Evolutionary conservation across 2,329 filamentous ascomycete genomes (phyloP).

Genomic region (Emergomyces pasteurianus): DNA sequence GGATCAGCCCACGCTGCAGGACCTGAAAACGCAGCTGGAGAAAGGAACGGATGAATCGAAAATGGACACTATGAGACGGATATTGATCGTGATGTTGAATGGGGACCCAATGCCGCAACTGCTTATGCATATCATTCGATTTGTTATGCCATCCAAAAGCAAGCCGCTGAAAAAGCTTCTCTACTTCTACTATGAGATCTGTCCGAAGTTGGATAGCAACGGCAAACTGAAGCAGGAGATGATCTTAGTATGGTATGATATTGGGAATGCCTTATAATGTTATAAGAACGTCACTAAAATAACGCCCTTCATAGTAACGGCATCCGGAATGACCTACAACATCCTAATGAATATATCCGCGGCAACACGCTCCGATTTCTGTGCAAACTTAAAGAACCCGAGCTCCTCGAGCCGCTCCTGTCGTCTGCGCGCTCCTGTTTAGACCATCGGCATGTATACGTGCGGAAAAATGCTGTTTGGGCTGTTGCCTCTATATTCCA

Average conservation of each 20-base stretch:
- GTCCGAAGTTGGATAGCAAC: constrained; percentile 80
- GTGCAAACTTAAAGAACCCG: constrained; percentile 87
- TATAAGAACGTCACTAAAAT: background rate
- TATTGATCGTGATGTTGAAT: constrained; percentile 95
- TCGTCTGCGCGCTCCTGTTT: constrained; percentile 86
- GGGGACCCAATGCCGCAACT: constrained; percentile 90
- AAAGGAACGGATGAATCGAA: constrained; percentile 90
- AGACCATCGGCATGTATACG: constrained; percentile 92
- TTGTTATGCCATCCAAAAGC: constrained; percentile 97
- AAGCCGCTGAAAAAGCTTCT: constrained; percentile 95
- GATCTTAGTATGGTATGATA: constrained; percentile 84
- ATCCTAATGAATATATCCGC: constrained; percentile 95
- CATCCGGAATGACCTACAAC: constrained; percentile 92
- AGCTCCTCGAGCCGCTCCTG: constrained; percentile 90
- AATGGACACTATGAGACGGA: constrained; percentile 90
- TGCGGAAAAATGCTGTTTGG: constrained; percentile 95
- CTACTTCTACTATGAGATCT: constrained; percentile 99
- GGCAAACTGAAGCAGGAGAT: constrained; percentile 99
- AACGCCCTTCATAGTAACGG: constrained; percentile 57
- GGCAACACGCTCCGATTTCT: constrained; percentile 97
- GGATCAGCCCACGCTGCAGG: constrained; percentile 79
- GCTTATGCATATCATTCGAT: constrained; percentile 99
- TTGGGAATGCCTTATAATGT: background rate
- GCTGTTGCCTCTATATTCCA: constrained; percentile 85
- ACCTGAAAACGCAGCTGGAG: constrained; percentile 85